A percentile compares a stretch with the other conserved stretches of the same genome.
Evolutionary conservation across 441 rosid genomes (phyloP).

Genomic region (Croton setiger): DNA sequence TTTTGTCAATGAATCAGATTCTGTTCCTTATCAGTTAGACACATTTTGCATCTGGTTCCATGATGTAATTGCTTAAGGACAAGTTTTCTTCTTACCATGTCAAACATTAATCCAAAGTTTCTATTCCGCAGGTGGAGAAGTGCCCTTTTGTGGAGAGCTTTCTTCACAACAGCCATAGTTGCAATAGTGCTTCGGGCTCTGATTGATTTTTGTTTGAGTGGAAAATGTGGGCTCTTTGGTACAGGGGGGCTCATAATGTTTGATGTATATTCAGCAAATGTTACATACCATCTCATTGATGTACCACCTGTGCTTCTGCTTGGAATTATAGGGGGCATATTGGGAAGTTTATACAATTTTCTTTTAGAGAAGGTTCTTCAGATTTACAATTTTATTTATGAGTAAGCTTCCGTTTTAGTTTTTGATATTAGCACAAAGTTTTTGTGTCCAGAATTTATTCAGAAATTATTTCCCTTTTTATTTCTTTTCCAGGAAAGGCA

Average conservation of each 20-base stretch:
- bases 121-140: slow-evolving; percentile 79
- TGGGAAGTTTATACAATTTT: slow-evolving; percentile 76
- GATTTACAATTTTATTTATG: slow-evolving; percentile 52
- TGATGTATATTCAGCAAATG: slow-evolving; percentile 62
- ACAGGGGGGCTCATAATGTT: slow-evolving; percentile 85
- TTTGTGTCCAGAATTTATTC: not conserved
- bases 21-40: not conserved
- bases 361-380: slow-evolving; percentile 61
- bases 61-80: not conserved
- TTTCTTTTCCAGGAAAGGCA: slow-evolving; percentile 57
- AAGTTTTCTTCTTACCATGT: not conserved
- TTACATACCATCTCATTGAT: slow-evolving; percentile 66
- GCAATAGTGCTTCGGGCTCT: slow-evolving; percentile 73
- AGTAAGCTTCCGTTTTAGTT: slow-evolving; percentile 41
- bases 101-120: slow-evolving; percentile 1
- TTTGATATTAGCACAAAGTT: slow-evolving; percentile 16
- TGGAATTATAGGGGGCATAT: slow-evolving; percentile 74
- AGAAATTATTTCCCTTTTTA: slow-evolving; percentile 14
- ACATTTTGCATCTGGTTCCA: not conserved
- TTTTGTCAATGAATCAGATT: not conserved
- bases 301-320: slow-evolving; percentile 70
- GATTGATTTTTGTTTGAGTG: slow-evolving; percentile 73
- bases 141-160: slow-evolving; percentile 83
- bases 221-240: slow-evolving; percentile 85
- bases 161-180: slow-evolving; percentile 81